A percentile compares a stretch with the other conserved stretches of the same genome.
phyloP scores from a whole-genome alignment of 176 grass and related monocot genomes.

The Raddia guianensis region DNA sequence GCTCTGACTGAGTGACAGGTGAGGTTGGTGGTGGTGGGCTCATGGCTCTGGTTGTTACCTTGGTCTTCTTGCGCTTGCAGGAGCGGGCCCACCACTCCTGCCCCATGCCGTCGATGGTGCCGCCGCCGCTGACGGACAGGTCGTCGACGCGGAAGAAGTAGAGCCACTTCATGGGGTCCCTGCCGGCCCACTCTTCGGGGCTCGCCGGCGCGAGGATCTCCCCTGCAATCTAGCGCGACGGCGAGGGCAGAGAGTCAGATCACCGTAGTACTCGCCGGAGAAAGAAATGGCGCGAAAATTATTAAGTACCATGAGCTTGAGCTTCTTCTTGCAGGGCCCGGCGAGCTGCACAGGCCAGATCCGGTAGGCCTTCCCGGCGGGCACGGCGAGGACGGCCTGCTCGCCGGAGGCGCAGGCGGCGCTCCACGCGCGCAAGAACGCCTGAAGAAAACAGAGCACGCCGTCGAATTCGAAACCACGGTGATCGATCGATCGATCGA shows the following conservation, averaged over 20 bases:
- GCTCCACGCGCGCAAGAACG: constrained; percentile 66
- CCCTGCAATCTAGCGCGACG: constrained; percentile 45
- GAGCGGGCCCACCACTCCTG: constrained; percentile 77
- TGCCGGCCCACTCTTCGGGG: constrained; percentile 58
- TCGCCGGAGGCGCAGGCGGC: constrained; percentile 49
- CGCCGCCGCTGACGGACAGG: constrained; percentile 63
- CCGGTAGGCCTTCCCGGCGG: constrained; percentile 55
- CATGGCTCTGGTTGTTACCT: constrained; percentile 12
- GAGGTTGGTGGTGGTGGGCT: neutral
- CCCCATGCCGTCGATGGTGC: constrained; percentile 77
- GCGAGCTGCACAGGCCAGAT: constrained; percentile 54
- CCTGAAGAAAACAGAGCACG: constrained; percentile 42
- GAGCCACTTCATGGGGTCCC: constrained; percentile 64
- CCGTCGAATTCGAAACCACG: neutral
- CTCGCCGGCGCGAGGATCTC: constrained; percentile 59
- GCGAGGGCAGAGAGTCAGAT: neutral
- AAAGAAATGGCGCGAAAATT: neutral
- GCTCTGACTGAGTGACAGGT: neutral
- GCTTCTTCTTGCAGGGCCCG: constrained; percentile 74
- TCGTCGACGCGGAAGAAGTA: constrained; percentile 61
- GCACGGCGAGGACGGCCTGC: constrained; percentile 53
- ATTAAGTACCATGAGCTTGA: constrained; percentile 58
- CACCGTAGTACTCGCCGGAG: neutral
- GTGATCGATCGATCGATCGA: no score
- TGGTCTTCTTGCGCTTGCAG: constrained; percentile 70